Conservation (phyloP, 345 rosid genomes). For the Salix exigua region DNA sequence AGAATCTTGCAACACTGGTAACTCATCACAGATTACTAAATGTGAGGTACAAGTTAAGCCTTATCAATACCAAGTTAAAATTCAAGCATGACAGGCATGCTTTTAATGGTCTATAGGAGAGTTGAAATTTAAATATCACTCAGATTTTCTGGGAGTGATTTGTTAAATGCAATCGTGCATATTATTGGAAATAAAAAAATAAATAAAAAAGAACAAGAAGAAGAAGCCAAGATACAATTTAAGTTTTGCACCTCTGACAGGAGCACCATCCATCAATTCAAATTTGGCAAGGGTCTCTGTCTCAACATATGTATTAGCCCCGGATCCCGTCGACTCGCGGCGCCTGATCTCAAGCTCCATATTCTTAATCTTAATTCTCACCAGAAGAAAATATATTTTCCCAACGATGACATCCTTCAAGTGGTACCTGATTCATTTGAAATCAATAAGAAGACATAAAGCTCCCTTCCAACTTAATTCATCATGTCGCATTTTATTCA, state of each 20-base stretch:
- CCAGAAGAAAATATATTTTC: conserved; percentile 94
- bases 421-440: conserved; percentile 60
- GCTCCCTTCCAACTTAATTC: background rate
- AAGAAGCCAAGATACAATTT: too few relatives aligned
- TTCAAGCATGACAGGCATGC: background rate
- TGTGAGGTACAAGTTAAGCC: background rate
- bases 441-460: background rate
- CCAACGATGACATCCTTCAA: conserved; percentile 94
- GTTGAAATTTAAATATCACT: background rate
- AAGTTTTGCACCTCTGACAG: conserved; percentile 70
- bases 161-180: background rate
- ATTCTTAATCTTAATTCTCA: conserved; percentile 95
- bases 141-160: background rate
- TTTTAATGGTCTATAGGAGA: background rate
- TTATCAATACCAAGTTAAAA: background rate
- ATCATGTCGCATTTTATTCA: background rate
- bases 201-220: too few relatives aligned
- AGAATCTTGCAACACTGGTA: background rate
- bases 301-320: conserved; percentile 93
- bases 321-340: conserved; percentile 94
- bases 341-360: conserved; percentile 99
- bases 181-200: background rate
- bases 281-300: conserved; percentile 96
- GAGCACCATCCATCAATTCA: conserved; percentile 99
- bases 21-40: background rate